phyloP scores from a whole-genome alignment of 176 grass and related monocot genomes.

The Saccharum officinarum region DNA sequence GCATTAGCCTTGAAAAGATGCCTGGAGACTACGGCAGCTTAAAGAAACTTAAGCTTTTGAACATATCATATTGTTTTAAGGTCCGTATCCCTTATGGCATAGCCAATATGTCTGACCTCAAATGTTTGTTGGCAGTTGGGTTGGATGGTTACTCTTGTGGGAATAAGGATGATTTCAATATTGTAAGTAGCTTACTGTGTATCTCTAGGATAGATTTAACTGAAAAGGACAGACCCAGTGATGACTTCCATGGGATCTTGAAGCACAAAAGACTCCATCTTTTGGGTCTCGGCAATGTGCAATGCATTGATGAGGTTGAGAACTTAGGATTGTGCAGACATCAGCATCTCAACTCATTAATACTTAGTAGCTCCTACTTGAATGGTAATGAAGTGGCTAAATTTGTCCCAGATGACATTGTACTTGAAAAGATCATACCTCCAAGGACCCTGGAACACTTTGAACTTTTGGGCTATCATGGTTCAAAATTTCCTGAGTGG shows the following conservation, averaged over 20 bases:
- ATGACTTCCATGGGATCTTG: background rate
- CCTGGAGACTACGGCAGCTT: background rate
- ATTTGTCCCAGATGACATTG: background rate
- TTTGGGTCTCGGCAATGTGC: background rate
- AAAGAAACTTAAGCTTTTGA: background rate
- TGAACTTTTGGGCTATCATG: background rate
- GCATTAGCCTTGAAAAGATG: background rate
- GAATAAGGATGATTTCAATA: background rate
- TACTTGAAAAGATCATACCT: background rate
- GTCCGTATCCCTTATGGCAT: background rate
- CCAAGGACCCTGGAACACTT: slow-evolving; percentile 3
- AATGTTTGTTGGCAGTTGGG: background rate
- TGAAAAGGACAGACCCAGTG: background rate
- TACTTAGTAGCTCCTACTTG: background rate
- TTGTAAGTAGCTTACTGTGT: background rate
- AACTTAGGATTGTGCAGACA: background rate
- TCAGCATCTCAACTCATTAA: background rate
- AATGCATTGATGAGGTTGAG: background rate
- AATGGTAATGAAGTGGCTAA: background rate
- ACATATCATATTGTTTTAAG: slow-evolving; percentile 9
- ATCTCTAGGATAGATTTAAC: background rate
- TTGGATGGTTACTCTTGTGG: background rate
- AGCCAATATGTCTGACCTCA: background rate
- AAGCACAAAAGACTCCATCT: background rate
- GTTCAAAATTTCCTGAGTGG: background rate